Conservation (phyloP, 2,329 filamentous ascomycete species). For the Alternaria tenuissima region DNA sequence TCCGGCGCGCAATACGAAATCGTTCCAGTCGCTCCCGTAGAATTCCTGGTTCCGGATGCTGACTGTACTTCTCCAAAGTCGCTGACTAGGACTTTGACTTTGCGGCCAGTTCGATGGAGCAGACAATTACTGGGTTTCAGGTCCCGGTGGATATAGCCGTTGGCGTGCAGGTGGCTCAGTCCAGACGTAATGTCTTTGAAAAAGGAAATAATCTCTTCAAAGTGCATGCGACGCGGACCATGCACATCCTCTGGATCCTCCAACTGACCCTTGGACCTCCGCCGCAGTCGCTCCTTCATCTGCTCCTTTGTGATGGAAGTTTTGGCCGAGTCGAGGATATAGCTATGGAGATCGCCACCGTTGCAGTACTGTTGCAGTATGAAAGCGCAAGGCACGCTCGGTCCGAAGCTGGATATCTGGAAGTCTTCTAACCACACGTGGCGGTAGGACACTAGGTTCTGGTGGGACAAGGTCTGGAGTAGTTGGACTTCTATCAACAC, state of each 20-base stretch:
- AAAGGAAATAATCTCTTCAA: slow-evolving; percentile 96
- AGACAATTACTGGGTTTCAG: slow-evolving; percentile 96
- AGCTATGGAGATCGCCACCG: slow-evolving; percentile 85
- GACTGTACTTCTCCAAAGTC: slow-evolving; percentile 97
- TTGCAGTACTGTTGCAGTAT: slow-evolving; percentile 99
- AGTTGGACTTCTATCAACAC: slow-evolving; percentile 92
- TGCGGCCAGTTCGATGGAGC: slow-evolving; percentile 76
- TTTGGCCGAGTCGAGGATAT: slow-evolving; percentile 75
- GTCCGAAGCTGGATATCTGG: slow-evolving; percentile 82
- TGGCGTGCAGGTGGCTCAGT: slow-evolving; percentile 84
- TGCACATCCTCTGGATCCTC: slow-evolving; percentile 67
- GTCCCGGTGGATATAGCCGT: slow-evolving; percentile 95
- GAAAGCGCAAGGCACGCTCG: slow-evolving; percentile 91
- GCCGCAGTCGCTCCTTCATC: slow-evolving; percentile 85
- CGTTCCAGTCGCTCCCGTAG: slow-evolving; percentile 91
- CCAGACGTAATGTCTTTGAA: slow-evolving; percentile 96
- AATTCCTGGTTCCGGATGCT: slow-evolving; percentile 81
- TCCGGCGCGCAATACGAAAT: slow-evolving; percentile 98
- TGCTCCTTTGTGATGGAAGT: slow-evolving; percentile 76
- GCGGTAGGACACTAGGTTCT: slow-evolving; percentile 94
- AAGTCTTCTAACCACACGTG: slow-evolving; percentile 97
- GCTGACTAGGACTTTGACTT: slow-evolving; percentile 84
- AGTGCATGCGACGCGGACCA: slow-evolving; percentile 66
- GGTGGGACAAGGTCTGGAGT: slow-evolving; percentile 88
- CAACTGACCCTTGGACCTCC: slow-evolving; percentile 78